Percentiles rank a stretch among this genome's conserved stretches.
Conservation (phyloP, 2,329 filamentous ascomycete genomes). For the Stemphylium vesicarium region DNA sequence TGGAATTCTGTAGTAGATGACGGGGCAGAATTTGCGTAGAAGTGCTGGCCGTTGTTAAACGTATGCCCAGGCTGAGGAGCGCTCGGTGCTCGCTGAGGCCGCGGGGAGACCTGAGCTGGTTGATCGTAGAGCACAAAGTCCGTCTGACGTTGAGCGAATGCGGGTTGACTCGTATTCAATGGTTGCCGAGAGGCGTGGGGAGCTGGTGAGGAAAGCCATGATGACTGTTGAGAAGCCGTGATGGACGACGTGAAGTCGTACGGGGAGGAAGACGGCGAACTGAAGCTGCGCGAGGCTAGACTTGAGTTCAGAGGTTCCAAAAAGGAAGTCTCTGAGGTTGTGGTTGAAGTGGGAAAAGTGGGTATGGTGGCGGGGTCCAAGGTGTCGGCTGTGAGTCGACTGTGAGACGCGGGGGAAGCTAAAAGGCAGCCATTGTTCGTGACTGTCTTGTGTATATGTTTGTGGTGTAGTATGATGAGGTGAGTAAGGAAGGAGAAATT, state of each 20-base stretch:
- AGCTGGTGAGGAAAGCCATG: conserved; percentile 77
- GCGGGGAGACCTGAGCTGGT: conserved; percentile 51
- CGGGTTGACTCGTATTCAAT: conserved; percentile 52
- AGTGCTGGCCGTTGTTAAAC: conserved; percentile 66
- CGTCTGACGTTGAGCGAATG: conserved; percentile 61
- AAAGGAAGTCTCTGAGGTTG: conserved; percentile 50
- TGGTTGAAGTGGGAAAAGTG: conserved; percentile 36
- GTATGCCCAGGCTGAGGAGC: conserved; percentile 61
- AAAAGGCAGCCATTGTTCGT: conserved; percentile 50
- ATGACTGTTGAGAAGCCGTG: conserved; percentile 76
- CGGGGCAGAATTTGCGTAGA: conserved; percentile 72
- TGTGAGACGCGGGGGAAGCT: conserved; percentile 32
- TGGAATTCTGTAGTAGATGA: conserved; percentile 66
- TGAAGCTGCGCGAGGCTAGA: conserved; percentile 66
- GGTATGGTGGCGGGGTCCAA: conserved; percentile 36
- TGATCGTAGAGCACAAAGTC: conserved; percentile 81
- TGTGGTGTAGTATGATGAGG: conserved; percentile 28
- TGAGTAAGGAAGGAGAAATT: conserved; percentile 33
- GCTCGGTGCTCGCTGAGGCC: conserved; percentile 58
- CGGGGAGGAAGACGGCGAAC: conserved; percentile 61
- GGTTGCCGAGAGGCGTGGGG: conserved; percentile 59
- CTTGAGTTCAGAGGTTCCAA: conserved; percentile 68
- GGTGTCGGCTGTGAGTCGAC: conserved; percentile 39
- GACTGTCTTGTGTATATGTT: conserved; percentile 39
- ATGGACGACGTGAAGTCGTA: conserved; percentile 78